A percentile compares a stretch with the other conserved stretches of the same genome.
These are phyloP conservation scores for Dendrobium officinale DNA, from an alignment of 106 monocot genomes.

Conservation along the genomic window DNA sequence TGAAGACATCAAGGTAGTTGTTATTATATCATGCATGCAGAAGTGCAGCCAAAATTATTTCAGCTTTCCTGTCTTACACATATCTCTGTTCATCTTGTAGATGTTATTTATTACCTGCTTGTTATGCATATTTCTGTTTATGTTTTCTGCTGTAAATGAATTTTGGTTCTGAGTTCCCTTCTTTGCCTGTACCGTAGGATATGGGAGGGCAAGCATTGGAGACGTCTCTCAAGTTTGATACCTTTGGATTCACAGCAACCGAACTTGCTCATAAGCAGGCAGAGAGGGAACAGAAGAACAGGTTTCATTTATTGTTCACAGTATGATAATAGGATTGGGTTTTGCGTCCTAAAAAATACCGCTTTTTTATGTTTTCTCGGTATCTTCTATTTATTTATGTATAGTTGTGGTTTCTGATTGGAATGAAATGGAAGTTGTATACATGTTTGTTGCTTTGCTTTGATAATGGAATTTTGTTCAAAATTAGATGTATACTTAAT, in stretches of 20 bases:
- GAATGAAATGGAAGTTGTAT: background rate
- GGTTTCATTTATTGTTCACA: constrained; percentile 28
- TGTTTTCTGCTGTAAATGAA: background rate
- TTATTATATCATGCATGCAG: background rate
- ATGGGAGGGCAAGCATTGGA: constrained; percentile 64
- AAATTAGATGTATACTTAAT: background rate
- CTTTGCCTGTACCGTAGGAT: constrained; percentile 29
- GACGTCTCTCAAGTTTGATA: constrained; percentile 88
- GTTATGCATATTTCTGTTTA: background rate
- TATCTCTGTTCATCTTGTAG: background rate
- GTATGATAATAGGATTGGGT: background rate
- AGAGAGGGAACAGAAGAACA: constrained; percentile 71
- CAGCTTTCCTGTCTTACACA: background rate
- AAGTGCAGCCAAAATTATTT: background rate
- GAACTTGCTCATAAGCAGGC: constrained; percentile 83
- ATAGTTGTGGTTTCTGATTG: background rate
- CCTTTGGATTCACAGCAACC: constrained; percentile 92
- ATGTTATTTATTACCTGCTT: constrained; percentile 1
- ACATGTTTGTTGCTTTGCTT: background rate
- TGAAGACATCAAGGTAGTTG: constrained; percentile 72
- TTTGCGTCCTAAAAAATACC: background rate
- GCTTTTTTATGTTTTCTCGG: background rate
- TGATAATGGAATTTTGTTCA: background rate
- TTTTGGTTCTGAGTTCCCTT: background rate
- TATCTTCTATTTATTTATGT: constrained; percentile 1